Base-by-base conservation (phyloP, 805 yeast species). In the Metschnikowia anglica region DNA sequence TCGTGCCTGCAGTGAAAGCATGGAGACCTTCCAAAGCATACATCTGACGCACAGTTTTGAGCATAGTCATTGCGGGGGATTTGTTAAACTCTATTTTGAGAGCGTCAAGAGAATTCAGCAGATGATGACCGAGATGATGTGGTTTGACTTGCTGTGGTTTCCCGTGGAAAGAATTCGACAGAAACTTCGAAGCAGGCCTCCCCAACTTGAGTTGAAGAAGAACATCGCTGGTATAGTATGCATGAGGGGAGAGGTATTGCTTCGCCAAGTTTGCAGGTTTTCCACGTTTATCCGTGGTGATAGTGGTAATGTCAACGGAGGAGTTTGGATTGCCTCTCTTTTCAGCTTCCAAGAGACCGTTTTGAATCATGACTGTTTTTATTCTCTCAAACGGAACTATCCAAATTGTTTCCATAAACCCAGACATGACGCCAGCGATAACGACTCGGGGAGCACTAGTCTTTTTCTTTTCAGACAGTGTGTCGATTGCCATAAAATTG, bases 341-440 rank as follows among this genome's bases (percentile, higher is more conserved):
- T 36, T 59, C 51, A 41, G 46, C 52, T 45, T 56, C 53, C 43
- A 59, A 51, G 41, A 53, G 53, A 37, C 81, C 71, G 57, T 84
- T 81, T 55, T 88, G 95, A 47, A 88, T 82, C 86, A 86, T 78
- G 7, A 84, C 74, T 2, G 85, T 82, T 58, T 88, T 88, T 51
- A 88, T 72, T 56, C 83, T 86, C 58, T 91, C 99, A 60, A 91
- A 90, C 0, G 98, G 99, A 15, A 93, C 85, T 17, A 91, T 79
- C 74, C 85, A 77, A 25, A 89, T 49, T 2, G 95, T 81, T 61
- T 93, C 98, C 33, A 83, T 66, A 44, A 85, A 72, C 2, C 96
- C 98, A 4, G 96, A 85, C 69, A 88, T 76, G 1, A 74, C 73
- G 8, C 95, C 96, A 3, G 97, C 96, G 45, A 85, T 80, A 6